Base-by-base conservation (phyloP, 768 basidiomycete genomes). In the Pleurotus salmoneostramineus region DNA sequence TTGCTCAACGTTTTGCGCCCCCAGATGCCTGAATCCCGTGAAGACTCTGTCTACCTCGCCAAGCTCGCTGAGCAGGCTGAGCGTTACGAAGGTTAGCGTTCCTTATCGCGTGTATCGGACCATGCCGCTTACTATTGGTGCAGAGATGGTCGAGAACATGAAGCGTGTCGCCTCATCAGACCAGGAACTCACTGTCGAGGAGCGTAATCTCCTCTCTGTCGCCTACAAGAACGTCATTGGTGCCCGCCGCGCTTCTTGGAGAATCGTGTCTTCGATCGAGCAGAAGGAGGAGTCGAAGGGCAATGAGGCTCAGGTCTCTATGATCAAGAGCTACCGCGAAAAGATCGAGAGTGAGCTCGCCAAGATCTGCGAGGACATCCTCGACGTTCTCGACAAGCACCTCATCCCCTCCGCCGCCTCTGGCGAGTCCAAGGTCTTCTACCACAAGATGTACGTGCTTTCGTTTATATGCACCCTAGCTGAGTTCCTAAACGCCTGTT, bases 51-150 rank as follows among this genome's bases (percentile, higher is more conserved):
- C 77, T 98, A 98, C 85, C 95, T 97, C 78, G 95, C 96, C 81
- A 98, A 98, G 92, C 94, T 98, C 82, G 93, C 94, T 73, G 95
- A 98, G 83, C 95, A 98, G 82, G 96, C 96, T 68, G 95, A 98
- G 84, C 95, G 96, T 51, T 98, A 98, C 74, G 95, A 98, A 82
- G 95, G 95, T 89, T 45, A 50, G 79, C 70, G 31, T 37, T 56
- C 31, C 52, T 36, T 12, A 44, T 21, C 56, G 36, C 52, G 51
- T 40, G 35, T 57, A 60, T 36, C 44, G 37, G 42, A 60, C 40
- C 47, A 42, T n/a, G 51, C 56, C 58, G 60, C 62, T 60, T 58
- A 48, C 64, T 35, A 51, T 55, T 60, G 35, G n/a, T 58, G 31
- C 74, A 88, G 92, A 97, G 77, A 97, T 97, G 95, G 95, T 97